Conservation (phyloP, 1,139 yeast species). For the Zygoascus sp. region DNA sequence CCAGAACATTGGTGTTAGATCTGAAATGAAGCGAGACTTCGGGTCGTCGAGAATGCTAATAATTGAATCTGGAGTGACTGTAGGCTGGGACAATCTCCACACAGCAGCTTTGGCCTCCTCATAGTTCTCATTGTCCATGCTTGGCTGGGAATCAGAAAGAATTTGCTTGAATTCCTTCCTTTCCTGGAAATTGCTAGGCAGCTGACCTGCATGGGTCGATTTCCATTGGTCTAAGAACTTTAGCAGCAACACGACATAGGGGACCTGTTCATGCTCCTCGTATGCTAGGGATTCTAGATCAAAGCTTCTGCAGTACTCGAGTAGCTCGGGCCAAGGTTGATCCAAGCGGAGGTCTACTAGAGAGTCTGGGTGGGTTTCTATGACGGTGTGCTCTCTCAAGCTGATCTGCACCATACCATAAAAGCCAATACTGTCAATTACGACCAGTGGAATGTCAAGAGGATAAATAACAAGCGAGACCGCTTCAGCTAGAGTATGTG, state of each 20-base stretch:
- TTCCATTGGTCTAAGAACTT: slow-evolving; percentile 51
- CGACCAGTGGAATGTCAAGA: slow-evolving; percentile 49
- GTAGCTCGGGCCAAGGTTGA: slow-evolving; percentile 72
- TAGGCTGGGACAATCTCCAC: slow-evolving; percentile 43
- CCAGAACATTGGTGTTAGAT: slow-evolving; percentile 49
- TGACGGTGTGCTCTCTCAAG: slow-evolving; percentile 53
- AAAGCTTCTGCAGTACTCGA: slow-evolving; percentile 45
- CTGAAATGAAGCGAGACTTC: slow-evolving; percentile 14
- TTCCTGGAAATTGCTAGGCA: slow-evolving; percentile 47
- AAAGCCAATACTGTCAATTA: slow-evolving; percentile 55
- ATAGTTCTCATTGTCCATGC: slow-evolving; percentile 53
- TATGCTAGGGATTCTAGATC: slow-evolving; percentile 47
- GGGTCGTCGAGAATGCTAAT: slow-evolving; percentile 23
- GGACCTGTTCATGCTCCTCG: slow-evolving; percentile 62
- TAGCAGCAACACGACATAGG: slow-evolving; percentile 63
- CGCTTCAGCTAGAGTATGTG: slow-evolving; percentile 22
- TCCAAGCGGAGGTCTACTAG: slow-evolving; percentile 68
- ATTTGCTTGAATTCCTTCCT: slow-evolving; percentile 45
- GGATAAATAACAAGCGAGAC: slow-evolving; percentile 43
- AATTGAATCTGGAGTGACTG: slow-evolving; percentile 39
- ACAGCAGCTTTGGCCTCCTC: slow-evolving; percentile 64
- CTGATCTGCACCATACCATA: slow-evolving; percentile 60
- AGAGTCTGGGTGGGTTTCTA: slow-evolving; percentile 71
- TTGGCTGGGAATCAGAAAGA: slow-evolving; percentile 37
- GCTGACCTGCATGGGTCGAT: slow-evolving; percentile 30